A percentile compares a stretch with the other conserved stretches of the same genome.
Conservation (phyloP, 257 asterid species). For the Ballota nigra region DNA sequence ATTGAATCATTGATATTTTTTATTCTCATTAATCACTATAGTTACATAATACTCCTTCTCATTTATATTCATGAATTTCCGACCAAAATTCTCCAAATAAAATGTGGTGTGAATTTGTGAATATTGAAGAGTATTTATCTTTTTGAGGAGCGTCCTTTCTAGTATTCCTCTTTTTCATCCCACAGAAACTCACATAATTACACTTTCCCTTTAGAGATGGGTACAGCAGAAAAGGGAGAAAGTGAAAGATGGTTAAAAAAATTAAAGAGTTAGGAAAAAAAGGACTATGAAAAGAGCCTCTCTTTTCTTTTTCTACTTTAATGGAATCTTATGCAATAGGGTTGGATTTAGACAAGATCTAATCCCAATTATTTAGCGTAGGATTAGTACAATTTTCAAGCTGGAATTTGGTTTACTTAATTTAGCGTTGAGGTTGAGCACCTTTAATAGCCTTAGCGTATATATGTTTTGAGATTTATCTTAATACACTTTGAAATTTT, state of each 20-base stretch:
- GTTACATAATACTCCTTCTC: no score
- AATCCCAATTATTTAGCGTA: constrained; percentile 21
- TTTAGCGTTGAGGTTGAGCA: not conserved
- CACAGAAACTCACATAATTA: constrained; percentile 19
- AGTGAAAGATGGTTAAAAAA: constrained; percentile 3
- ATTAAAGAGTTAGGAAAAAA: constrained; percentile 1
- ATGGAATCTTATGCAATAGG: constrained; percentile 11
- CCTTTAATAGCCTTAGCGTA: no score
- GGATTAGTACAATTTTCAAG: constrained; percentile 2
- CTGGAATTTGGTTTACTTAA: not conserved
- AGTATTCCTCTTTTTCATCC: constrained; percentile 11
- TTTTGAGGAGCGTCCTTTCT: constrained; percentile 20
- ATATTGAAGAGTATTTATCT: not conserved
- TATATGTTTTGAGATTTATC: no score
- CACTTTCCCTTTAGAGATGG: constrained; percentile 14
- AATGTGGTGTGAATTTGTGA: not conserved
- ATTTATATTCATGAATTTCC: no score
- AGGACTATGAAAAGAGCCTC: constrained; percentile 12
- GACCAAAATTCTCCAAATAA: no score
- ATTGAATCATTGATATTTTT: no score
- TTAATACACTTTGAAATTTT: no score
- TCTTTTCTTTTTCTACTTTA: not conserved
- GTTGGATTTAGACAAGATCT: constrained; percentile 19
- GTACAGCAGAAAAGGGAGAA: constrained; percentile 5
- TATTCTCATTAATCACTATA: no score